phyloP scores from a whole-genome alignment of 805 yeast genomes.

The Candida silvatica region DNA sequence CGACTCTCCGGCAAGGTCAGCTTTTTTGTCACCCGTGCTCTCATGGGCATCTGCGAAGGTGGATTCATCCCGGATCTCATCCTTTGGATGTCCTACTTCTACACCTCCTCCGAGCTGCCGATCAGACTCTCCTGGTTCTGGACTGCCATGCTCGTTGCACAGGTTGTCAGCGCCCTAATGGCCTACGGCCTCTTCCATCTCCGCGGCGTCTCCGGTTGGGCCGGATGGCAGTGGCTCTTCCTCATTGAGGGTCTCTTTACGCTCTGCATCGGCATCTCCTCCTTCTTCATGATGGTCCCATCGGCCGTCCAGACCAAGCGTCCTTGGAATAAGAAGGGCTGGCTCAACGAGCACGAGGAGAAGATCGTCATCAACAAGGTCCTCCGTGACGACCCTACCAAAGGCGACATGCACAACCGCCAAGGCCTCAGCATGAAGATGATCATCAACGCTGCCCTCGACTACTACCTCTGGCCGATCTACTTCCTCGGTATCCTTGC shows the following conservation, averaged over 20 bases:
- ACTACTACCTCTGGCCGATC: conserved; percentile 49
- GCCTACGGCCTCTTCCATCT: conserved; percentile 46
- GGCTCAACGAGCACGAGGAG: conserved; percentile 46
- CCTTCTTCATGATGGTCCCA: conserved; percentile 25
- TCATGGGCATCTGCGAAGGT: conserved; percentile 54
- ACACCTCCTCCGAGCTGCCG: conserved; percentile 49
- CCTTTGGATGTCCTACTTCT: conserved; percentile 61
- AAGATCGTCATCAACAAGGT: conserved; percentile 50
- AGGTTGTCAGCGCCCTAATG: conserved; percentile 33
- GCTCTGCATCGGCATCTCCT: conserved; percentile 37
- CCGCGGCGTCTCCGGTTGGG: conserved; percentile 33
- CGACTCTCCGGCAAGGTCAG: conserved; percentile 32
- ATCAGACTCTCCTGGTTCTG: conserved; percentile 53
- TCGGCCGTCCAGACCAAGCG: conserved; percentile 23
- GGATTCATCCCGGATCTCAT: conserved; percentile 62
- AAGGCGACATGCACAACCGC: conserved; percentile 59
- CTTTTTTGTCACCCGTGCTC: conserved; percentile 39
- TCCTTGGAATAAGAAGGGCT: conserved; percentile 22
- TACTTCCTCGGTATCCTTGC: conserved; percentile 36
- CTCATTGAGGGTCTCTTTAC: conserved; percentile 56
- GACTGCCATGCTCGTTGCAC: conserved; percentile 42
- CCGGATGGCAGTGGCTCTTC: conserved; percentile 63
- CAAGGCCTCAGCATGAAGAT: conserved; percentile 36
- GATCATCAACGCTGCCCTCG: conserved; percentile 32
- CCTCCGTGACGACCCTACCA: conserved; percentile 53